These are phyloP conservation scores for Penicillium brasilianum DNA, from an alignment of 2,329 filamentous ascomycete species.

Conservation along the genomic window DNA sequence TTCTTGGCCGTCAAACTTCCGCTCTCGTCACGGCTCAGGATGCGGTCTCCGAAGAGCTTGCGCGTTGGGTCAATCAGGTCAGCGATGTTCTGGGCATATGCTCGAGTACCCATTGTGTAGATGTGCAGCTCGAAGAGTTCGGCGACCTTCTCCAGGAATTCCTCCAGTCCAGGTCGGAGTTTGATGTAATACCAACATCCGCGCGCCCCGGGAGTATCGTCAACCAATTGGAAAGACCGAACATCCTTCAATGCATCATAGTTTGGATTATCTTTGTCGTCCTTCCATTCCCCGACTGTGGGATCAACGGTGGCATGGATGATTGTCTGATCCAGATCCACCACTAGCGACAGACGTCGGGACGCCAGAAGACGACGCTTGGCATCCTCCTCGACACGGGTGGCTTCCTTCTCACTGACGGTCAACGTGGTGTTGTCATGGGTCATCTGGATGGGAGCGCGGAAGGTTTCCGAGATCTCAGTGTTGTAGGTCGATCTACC, in stretches of 20 bases:
- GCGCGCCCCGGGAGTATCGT: conserved; percentile 76
- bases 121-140: conserved; percentile 93
- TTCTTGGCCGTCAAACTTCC: conserved; percentile 91
- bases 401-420: conserved; percentile 81
- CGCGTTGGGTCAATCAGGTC: conserved; percentile 89
- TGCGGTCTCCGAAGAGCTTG: conserved; percentile 89
- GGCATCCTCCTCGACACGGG: conserved; percentile 79
- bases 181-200: conserved; percentile 99
- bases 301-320: conserved; percentile 98
- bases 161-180: conserved; percentile 81
- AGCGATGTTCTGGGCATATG: conserved; percentile 92
- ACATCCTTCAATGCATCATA: conserved; percentile 90
- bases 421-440: conserved; percentile 88
- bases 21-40: conserved; percentile 96
- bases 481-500: conserved; percentile 75
- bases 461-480: conserved; percentile 76
- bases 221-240: conserved; percentile 81
- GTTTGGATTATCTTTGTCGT: conserved; percentile 85
- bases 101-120: conserved; percentile 97
- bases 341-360: conserved; percentile 87
- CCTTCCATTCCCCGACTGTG: conserved; percentile 94
- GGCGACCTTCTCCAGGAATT: conserved; percentile 79
- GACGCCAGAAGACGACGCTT: conserved; percentile 80
- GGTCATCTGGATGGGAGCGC: conserved; percentile 91
- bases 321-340: conserved; percentile 97